A percentile compares a stretch with the other conserved stretches of the same genome.
Conservation (phyloP, 805 yeast species). For the Millerago galiae region DNA sequence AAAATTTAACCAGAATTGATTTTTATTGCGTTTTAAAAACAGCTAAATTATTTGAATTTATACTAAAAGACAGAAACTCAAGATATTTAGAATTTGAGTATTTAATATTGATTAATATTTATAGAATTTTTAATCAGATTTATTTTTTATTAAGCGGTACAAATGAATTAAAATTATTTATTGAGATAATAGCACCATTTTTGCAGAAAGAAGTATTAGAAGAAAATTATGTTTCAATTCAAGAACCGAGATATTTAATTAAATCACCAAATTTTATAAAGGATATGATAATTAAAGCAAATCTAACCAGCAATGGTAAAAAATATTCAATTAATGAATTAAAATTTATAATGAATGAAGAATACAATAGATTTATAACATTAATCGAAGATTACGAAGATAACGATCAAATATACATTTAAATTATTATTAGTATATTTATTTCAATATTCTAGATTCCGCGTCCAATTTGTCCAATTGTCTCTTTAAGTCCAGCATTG, state of each 20-base stretch:
- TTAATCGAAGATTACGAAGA: conserved; percentile 6
- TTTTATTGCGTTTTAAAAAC: conserved; percentile 14
- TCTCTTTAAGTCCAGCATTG: conserved; percentile 75
- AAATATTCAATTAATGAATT: background rate
- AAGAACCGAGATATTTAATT: conserved; percentile 11
- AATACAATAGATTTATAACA: background rate
- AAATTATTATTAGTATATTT: too few relatives aligned
- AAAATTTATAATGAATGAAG: background rate
- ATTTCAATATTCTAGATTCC: conserved; percentile 48
- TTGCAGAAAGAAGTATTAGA: conserved; percentile 8
- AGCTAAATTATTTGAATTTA: conserved; percentile 11
- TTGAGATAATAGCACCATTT: conserved; percentile 10
- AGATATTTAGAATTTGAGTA: conserved; percentile 13
- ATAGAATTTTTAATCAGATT: conserved; percentile 5
- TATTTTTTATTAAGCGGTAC: conserved; percentile 14
- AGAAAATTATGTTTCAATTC: conserved; percentile 5
- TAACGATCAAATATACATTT: background rate
- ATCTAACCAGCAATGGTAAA: conserved; percentile 8
- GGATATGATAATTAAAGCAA: conserved; percentile 12
- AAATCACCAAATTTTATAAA: conserved; percentile 13
- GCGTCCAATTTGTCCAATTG: conserved; percentile 84
- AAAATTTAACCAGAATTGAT: conserved; percentile 12
- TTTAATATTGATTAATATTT: conserved; percentile 11
- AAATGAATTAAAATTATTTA: conserved; percentile 10
- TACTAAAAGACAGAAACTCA: conserved; percentile 12